Conservation (phyloP, 805 yeast species). For the Candida ficus region DNA sequence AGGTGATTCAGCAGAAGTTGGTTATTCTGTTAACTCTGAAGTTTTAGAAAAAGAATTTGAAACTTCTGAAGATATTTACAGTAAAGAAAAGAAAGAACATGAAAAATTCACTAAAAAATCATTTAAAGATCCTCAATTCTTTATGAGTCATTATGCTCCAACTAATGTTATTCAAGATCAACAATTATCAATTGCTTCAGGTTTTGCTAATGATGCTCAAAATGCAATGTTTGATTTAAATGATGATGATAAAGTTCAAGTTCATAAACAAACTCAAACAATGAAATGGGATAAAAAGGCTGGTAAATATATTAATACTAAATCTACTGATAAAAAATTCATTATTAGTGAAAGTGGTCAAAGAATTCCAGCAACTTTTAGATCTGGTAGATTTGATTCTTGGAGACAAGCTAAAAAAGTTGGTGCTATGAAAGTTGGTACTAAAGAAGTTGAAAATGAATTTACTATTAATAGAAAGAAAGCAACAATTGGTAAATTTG, state of each 20-base stretch:
- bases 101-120: constrained; percentile 32
- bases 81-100: constrained; percentile 20
- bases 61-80: constrained; percentile 34
- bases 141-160: constrained; percentile 87
- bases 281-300: constrained; percentile 92
- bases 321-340: constrained; percentile 76
- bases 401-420: constrained; percentile 77
- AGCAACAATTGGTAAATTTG: constrained; percentile 38
- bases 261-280: constrained; percentile 59
- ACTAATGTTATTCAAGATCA: constrained; percentile 74
- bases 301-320: constrained; percentile 80
- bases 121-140: constrained; percentile 73
- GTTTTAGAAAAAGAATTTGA: constrained; percentile 35
- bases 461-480: constrained; percentile 22
- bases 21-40: constrained; percentile 40
- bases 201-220: constrained; percentile 82
- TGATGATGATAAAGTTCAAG: constrained; percentile 68
- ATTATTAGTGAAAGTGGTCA: constrained; percentile 95
- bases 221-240: constrained; percentile 81
- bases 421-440: constrained; percentile 49
- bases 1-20: constrained; percentile 43
- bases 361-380: constrained; percentile 83
- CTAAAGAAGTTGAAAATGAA: constrained; percentile 37
- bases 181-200: constrained; percentile 51
- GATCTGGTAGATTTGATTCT: constrained; percentile 86